Evolutionary conservation across 208 protist genomes (phyloP), one percentile per base, ranked within the genome.

Genomic region (Leishmania gerbilli): DNA sequence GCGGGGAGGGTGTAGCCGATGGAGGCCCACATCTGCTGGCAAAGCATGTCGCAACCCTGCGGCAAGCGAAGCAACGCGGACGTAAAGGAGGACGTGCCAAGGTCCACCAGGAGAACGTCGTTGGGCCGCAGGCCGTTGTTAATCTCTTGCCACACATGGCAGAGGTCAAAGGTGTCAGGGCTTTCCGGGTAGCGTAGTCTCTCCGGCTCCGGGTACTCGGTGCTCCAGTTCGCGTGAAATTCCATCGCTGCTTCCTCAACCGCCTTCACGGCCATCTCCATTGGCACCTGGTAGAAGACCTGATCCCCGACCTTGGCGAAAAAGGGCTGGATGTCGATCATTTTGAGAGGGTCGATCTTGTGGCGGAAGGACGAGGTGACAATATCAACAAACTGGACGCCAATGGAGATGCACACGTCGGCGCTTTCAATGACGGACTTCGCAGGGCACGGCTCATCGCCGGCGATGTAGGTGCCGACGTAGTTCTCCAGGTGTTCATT

Each of bases 1-100:
- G 89, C 89, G 24, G 89, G 89, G 47, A 92, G 84, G 3, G 89
- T 77, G 79, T 83, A 92, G 74, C 89, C 89, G 75, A 92, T 92
- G 60, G 89, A 90, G 58, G 80, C 89, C 84, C 87, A 92, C 76
- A 89, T 76, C n/a, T 84, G 76, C 81, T 89, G 89, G 77, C 68
- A 74, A 51, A 86, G 58, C 49, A 84, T 71, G 40, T 80, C 60
- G 58, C 71, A 77, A 8, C 84, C 82, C 49, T 84, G 56, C 58
- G 89, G 89, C 34, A 92, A 72, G 45, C 80, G 69, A 27, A 92
- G 83, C 62, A 88, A 79, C 13, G 80, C 79, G 0, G 86, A 89
- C 24, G 85, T 84, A 34, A 86, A 90, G 75, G 83, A 77, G 19
- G 89, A 90, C 15, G 89, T 92, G 76, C 89, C 89, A 37, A 88